These are phyloP conservation scores for Phytophthora sp. DNA, from an alignment of 352 stramenopile genomes.

Conservation along the genomic window DNA sequence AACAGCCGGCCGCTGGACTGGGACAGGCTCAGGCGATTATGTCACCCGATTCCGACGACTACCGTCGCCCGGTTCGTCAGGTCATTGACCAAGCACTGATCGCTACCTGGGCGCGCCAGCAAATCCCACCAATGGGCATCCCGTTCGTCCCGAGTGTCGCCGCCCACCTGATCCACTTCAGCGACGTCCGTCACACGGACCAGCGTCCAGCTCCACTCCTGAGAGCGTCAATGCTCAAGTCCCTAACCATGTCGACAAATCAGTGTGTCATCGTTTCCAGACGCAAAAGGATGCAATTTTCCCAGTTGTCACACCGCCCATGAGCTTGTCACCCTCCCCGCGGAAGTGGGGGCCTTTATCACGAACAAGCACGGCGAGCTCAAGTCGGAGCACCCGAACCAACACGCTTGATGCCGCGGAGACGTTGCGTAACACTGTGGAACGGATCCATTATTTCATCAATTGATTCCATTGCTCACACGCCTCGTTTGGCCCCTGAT, in stretches of 20 bases:
- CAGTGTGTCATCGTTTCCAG: conserved; percentile 3
- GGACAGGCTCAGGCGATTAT: background rate
- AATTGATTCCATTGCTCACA: conserved; percentile 1
- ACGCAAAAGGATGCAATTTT: conserved; percentile 1
- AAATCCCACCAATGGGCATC: too few species aligned
- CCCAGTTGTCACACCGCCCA: background rate
- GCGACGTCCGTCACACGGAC: too few species aligned
- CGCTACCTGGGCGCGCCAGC: background rate
- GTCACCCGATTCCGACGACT: background rate
- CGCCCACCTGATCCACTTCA: too few species aligned
- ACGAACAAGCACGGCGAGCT: conserved; percentile 6
- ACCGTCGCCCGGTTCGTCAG: background rate
- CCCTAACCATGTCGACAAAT: background rate
- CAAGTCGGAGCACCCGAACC: background rate
- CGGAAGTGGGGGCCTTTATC: too few species aligned
- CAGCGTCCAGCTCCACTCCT: background rate
- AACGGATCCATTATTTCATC: background rate
- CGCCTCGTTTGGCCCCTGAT: conserved; percentile 6
- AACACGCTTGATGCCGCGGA: background rate
- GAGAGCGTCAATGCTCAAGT: background rate
- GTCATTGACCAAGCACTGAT: conserved; percentile 6
- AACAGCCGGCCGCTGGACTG: too few species aligned
- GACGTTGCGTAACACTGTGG: background rate
- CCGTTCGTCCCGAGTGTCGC: too few species aligned
- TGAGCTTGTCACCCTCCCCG: background rate